phyloP scores from a whole-genome alignment of 2,329 filamentous ascomycete species.

The Hortaea werneckii region DNA sequence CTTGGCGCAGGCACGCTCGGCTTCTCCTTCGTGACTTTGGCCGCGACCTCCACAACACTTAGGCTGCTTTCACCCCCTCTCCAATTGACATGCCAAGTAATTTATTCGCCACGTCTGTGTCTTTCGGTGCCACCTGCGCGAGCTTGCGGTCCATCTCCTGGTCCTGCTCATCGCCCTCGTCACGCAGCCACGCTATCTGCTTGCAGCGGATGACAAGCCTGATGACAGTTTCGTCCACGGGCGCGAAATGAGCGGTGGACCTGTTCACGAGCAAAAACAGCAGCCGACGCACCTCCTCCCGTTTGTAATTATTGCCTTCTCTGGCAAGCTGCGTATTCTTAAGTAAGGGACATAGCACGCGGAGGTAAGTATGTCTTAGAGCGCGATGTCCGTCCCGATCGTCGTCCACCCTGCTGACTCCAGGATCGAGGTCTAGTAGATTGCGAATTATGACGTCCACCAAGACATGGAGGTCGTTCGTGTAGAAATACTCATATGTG shows the following conservation, averaged over 20 bases:
- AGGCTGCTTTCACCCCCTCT: slow-evolving; percentile 60
- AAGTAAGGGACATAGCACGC: slow-evolving; percentile 81
- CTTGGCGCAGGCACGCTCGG: slow-evolving; percentile 75
- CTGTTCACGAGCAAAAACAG: slow-evolving; percentile 53
- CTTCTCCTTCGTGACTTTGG: slow-evolving; percentile 63
- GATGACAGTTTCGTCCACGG: slow-evolving; percentile 68
- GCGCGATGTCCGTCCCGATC: slow-evolving; percentile 29
- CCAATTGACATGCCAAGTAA: slow-evolving; percentile 63
- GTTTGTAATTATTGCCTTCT: slow-evolving; percentile 76
- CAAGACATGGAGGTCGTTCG: slow-evolving; percentile 87
- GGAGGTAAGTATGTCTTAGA: slow-evolving; percentile 85
- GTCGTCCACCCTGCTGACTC: slow-evolving; percentile 37
- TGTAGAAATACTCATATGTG: slow-evolving; percentile 98
- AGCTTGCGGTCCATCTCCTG: slow-evolving; percentile 18
- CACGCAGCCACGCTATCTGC: slow-evolving; percentile 28
- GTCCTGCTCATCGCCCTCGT: slow-evolving; percentile 23
- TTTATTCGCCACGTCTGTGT: slow-evolving; percentile 36
- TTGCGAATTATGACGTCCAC: slow-evolving; percentile 95
- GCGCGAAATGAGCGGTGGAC: slow-evolving; percentile 57
- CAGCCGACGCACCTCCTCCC: slow-evolving; percentile 68
- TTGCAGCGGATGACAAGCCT: slow-evolving; percentile 65
- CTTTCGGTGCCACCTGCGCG: slow-evolving; percentile 16
- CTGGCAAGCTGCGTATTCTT: slow-evolving; percentile 83
- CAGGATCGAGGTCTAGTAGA: slow-evolving; percentile 85
- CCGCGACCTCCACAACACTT: slow-evolving; percentile 55